Base-by-base conservation (phyloP, 2,329 filamentous ascomycete species). In the Westerdykella aurantiaca region DNA sequence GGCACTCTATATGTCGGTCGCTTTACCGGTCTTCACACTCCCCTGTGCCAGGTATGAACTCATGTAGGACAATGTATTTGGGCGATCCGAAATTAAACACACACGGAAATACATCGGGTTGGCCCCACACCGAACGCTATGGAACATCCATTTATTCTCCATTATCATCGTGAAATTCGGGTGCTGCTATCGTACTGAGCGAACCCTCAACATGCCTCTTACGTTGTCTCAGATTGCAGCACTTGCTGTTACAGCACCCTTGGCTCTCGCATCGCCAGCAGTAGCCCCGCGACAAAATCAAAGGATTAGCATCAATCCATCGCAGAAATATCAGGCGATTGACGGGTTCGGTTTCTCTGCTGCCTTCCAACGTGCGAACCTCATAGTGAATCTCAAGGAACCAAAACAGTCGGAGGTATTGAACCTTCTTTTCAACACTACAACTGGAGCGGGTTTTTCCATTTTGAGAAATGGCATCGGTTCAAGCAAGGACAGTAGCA, bases 381-480 rank as follows among this genome's bases (percentile, higher is more conserved):
- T 71, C 25, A 66, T 73, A 55, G 67, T 69, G 39, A 69, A 69
- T 49, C 58, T 69, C 1, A 48, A 67, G 17, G 57, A 65, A 48
- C 59, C 56, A 12, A 71, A 72, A 52, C 70, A 70, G 54, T 60
- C 65, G 10, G 57, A 67, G 48, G 58, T 71, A 1, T 55, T 74
- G 3, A 67, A 74, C 47, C 56, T 72, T 9, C 66, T 74, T 31
- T 74, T 73, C 60, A 73, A 71, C 53, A 68, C 61, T 6, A 72
- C 68, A 1, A 64, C 65, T 2, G 71, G 71, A 1, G 71, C 72
- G 0, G 71, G 72, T 0, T 66, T 74, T 47, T 66, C 63, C 17
- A 73, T 75, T 44, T 50, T 75, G 18, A 67, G 72, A 35, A 73
- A 72, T 53, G 69, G 71, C 16, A 71, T 75, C 53, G 71, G 72